Evolutionary conservation across 2,329 filamentous ascomycete genomes (phyloP).

Genomic region (Clarireedia homoeocarpa): DNA sequence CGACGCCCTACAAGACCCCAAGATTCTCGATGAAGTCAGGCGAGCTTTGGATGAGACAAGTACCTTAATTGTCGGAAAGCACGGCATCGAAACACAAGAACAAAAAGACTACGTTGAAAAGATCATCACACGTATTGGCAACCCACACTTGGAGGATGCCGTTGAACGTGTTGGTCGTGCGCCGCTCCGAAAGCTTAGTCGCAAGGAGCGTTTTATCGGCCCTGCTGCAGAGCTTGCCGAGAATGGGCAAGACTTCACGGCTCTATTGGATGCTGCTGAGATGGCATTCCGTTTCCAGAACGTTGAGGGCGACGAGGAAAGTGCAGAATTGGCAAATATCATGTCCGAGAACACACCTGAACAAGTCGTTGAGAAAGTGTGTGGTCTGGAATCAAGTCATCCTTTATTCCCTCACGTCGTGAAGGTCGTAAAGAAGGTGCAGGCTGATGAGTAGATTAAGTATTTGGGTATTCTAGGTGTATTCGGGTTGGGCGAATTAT

Average conservation of each 20-base stretch:
- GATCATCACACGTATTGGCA: constrained; percentile 88
- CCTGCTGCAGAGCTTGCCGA: constrained; percentile 87
- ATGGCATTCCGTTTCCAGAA: constrained; percentile 95
- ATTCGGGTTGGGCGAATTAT: constrained; percentile 11
- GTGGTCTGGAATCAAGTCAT: constrained; percentile 68
- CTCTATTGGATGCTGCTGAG: constrained; percentile 76
- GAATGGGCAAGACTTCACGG: constrained; percentile 62
- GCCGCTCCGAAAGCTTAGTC: constrained; percentile 84
- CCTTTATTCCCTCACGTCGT: constrained; percentile 71
- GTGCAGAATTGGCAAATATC: constrained; percentile 74
- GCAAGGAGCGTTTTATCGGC: constrained; percentile 93
- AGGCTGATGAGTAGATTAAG: constrained; percentile 37
- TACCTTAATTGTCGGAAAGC: constrained; percentile 77
- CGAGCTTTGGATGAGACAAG: constrained; percentile 80
- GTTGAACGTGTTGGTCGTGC: constrained; percentile 94
- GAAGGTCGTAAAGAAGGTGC: constrained; percentile 75
- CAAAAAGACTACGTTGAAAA: constrained; percentile 84
- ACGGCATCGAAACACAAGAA: constrained; percentile 65
- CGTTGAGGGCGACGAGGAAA: constrained; percentile 86
- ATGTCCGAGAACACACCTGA: constrained; percentile 67
- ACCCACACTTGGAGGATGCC: constrained; percentile 84
- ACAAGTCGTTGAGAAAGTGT: constrained; percentile 72
- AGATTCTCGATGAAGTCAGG: constrained; percentile 73
- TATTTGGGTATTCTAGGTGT: background rate
- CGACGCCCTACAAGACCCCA: constrained; percentile 74